phyloP scores from a whole-genome alignment of 2,329 filamentous ascomycete species.

The Apiospora sp. region DNA sequence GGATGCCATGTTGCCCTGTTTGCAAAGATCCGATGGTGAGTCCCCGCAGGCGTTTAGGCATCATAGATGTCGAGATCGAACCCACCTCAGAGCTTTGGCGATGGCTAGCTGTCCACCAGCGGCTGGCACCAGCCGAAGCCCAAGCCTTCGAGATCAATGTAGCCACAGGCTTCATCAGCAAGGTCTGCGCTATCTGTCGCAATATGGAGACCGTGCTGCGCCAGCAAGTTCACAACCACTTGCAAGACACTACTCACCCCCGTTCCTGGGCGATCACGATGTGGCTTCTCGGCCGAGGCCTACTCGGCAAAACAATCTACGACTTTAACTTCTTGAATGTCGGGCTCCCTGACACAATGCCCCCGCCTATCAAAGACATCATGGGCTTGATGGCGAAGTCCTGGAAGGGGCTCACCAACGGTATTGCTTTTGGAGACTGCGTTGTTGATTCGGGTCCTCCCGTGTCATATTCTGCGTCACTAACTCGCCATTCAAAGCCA shows the following conservation, averaged over 20 bases:
- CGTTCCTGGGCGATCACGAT: background rate
- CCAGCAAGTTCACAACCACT: background rate
- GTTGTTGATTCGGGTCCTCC: constrained; percentile 15
- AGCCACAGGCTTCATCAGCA: constrained; percentile 9
- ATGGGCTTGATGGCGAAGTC: constrained; percentile 10
- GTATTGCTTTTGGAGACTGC: constrained; percentile 3
- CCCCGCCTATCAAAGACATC: background rate
- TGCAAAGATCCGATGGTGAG: background rate
- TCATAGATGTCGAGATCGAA: constrained; percentile 5
- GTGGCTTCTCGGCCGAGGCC: constrained; percentile 8
- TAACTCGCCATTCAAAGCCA: constrained; percentile 9
- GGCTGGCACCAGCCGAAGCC: background rate
- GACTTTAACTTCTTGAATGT: background rate
- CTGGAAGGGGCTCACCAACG: background rate
- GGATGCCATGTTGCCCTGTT: constrained; percentile 19
- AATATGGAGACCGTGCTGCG: background rate
- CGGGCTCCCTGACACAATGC: constrained; percentile 8
- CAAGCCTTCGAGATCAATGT: background rate
- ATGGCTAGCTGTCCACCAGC: background rate
- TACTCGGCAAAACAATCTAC: background rate
- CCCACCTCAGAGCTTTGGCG: constrained; percentile 12
- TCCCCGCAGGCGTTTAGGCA: background rate
- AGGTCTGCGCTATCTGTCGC: constrained; percentile 5
- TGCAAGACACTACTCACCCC: constrained; percentile 1
- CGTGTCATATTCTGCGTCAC: constrained; percentile 5